Conservation (phyloP, 2,329 filamentous ascomycete species). For the Verticillium nubilum region DNA sequence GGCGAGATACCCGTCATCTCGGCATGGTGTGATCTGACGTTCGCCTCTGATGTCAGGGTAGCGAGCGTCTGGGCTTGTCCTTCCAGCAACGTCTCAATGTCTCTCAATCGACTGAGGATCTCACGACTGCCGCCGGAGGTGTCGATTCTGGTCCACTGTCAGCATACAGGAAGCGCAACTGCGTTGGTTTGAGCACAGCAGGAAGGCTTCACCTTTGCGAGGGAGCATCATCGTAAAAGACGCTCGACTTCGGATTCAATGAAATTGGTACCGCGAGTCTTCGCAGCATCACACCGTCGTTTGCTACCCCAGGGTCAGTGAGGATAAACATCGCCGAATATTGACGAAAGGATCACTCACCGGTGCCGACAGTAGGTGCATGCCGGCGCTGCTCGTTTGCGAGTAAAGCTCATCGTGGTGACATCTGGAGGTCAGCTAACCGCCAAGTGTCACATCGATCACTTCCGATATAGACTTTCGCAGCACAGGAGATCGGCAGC, state of each 20-base stretch:
- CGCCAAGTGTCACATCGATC: neutral
- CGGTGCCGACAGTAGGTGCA: conserved; percentile 21
- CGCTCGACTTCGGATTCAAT: conserved; percentile 18
- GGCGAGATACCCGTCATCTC: neutral
- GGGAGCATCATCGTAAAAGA: conserved; percentile 21
- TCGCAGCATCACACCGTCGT: conserved; percentile 20
- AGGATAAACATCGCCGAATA: neutral
- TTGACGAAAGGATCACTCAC: conserved; percentile 7
- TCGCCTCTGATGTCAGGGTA: conserved; percentile 9
- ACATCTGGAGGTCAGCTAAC: neutral
- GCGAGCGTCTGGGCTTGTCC: conserved; percentile 12
- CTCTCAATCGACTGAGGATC: conserved; percentile 18
- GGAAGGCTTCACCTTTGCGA: conserved; percentile 15
- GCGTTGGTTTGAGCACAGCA: neutral
- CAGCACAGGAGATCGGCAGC: neutral
- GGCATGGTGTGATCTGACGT: neutral
- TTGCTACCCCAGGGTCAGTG: conserved; percentile 13
- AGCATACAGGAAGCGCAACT: neutral
- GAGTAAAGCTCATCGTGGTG: conserved; percentile 18
- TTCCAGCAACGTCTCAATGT: conserved; percentile 19
- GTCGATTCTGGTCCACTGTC: conserved; percentile 15
- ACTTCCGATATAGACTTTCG: neutral
- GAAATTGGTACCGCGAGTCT: conserved; percentile 18
- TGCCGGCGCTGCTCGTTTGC: conserved; percentile 20
- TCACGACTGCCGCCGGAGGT: conserved; percentile 20